phyloP scores from a whole-genome alignment of 257 asterid genomes.

The Catharanthus roseus region DNA sequence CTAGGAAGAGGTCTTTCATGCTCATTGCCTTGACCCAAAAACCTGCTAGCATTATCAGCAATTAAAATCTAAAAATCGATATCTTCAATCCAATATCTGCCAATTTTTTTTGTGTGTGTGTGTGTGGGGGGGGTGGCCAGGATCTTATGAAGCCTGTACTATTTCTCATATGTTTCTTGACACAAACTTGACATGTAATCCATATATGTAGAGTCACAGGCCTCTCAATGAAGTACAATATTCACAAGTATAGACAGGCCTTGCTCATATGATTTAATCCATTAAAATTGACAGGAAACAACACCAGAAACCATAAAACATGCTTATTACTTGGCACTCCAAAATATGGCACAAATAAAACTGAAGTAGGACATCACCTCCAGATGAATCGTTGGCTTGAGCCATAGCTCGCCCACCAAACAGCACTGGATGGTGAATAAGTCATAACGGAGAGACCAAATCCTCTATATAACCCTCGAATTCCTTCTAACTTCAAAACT shows the following conservation, averaged over 20 bases:
- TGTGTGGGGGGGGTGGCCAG: too few relatives aligned
- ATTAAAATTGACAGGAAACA: neutral
- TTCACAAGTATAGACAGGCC: neutral
- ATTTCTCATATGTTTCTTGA: neutral
- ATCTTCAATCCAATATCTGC: neutral
- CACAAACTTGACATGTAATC: neutral
- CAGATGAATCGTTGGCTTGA: constrained; percentile 94
- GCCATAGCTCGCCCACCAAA: constrained; percentile 99
- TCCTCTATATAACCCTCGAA: constrained; percentile 93
- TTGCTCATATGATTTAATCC: too few relatives aligned
- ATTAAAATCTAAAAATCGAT: constrained; percentile 7
- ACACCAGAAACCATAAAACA: constrained; percentile 1
- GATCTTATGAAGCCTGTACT: neutral
- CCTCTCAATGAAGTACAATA: neutral
- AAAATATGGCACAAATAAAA: constrained; percentile 6
- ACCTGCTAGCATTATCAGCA: constrained; percentile 30
- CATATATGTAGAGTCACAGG: neutral
- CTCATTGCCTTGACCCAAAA: constrained; percentile 50
- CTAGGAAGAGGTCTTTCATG: constrained; percentile 44
- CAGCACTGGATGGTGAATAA: constrained; percentile 96
- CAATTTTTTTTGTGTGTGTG: neutral
- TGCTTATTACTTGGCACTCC: neutral
- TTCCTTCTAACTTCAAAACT: constrained; percentile 74
- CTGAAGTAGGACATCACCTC: constrained; percentile 43
- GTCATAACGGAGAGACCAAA: constrained; percentile 91